Base-by-base conservation (phyloP, 2,329 filamentous ascomycete genomes). In the Colletotrichum truncatum region DNA sequence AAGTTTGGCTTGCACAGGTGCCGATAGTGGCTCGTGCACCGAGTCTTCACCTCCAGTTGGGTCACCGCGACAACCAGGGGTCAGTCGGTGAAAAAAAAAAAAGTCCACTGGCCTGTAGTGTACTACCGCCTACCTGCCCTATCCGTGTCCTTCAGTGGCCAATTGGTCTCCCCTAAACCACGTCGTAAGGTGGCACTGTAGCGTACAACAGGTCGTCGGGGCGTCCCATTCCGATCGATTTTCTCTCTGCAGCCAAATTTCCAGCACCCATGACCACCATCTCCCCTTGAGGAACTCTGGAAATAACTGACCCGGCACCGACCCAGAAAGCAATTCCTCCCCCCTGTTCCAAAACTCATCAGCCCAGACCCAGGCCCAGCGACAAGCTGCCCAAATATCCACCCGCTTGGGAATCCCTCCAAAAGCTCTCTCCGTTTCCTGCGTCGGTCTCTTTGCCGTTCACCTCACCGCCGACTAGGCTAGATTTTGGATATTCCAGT, bases 51-150 rank as follows among this genome's bases (percentile, higher is more conserved):
- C 9, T 16, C 21, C 23, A 8, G 1, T 32, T 26, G 45, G 55
- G 63, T 66, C 51, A 18, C 51, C 43, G 38, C 16, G 63, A 63
- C 58, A 65, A 65, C 62, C 57, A 30, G 57, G 51, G 49, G 32
- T 28, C n/a, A n/a, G 26, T 21, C 18, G 38, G 21, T 14, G 43
- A n/a, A n/a, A n/a, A n/a, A n/a, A n/a, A n/a, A n/a, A n/a, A n/a
- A n/a, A 25, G 43, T 25, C 43, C 32, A 52, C 48, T 25, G 48
- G n/a, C 6, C 16, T 16, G 45, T 16, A 16, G 39, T 43, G 38
- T 18, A 41, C n/a, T 41, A 18, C 38, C 16, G 38, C 38, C 18
- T n/a, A n/a, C n/a, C 16, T 21, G 23, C 39, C 39, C 23, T 21
- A 43, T n/a, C 16, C 39, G 39, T 43, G 18, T 43, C 18, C 39